Evolutionary conservation across 805 yeast species (phyloP), one percentile per base, ranked within the genome.

Genomic region (Ogataea corticis): DNA sequence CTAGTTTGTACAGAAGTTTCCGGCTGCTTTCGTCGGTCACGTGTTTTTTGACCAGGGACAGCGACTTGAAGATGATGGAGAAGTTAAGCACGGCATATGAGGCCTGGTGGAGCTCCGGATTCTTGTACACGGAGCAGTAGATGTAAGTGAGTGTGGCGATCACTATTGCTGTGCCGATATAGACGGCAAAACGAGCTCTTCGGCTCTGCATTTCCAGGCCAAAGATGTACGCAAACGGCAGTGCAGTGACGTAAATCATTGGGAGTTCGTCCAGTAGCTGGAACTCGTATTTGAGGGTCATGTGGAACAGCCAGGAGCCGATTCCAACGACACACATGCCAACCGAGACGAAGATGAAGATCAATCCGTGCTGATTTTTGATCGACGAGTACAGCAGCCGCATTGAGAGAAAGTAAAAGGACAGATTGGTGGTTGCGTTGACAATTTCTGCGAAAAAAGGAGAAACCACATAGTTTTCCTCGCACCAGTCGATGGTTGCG

Each of bases 401-500:
- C 51, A 59, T 40, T 16, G 65, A 58, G 41, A 76, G 58, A 19
- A 65, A 56, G 33, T 73, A 74, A 53, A 76, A 77, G n/a, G 72
- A 66, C 6, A 77, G 52, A 51, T 91, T 91, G 35, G 97, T 88
- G n/a, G 83, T 58, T 4, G 98, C 88, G 61, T 91, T 91, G 50
- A 91, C 74, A 44, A 89, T 87, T 64, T 91, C 98, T 2, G 97
- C 96, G 46, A 92, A 75, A 58, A 83, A 91, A 7, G 75, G 74
- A 5, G 91, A 78, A 1, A 90, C 87, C n/a, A 89, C 96, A 63
- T 90, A 90, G 70, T 90, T 90, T 66, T 90, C 97, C 59, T 90
- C 97, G 66, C 97, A 90, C 97, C 97, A 90, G 61, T 90, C 97
- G 33, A 91, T 91, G n/a, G 97, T 89, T 18, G 96, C 76, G 0